Percentiles rank a stretch among this genome's conserved stretches.
These are phyloP conservation scores for Solanum piurae DNA, from an alignment of 257 asterid genomes.

Conservation along the genomic window DNA sequence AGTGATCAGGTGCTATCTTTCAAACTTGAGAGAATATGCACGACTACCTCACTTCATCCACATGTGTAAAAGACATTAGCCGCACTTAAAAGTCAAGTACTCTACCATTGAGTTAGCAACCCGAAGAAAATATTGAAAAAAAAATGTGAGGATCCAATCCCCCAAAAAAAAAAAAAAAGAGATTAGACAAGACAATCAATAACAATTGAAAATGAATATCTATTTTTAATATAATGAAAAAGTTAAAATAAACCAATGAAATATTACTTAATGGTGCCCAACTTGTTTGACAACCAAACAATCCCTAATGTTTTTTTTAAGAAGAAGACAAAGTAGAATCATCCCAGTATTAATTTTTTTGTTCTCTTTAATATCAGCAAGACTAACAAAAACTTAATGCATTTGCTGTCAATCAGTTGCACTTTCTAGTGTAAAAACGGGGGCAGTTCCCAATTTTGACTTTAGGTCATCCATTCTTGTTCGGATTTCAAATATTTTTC, in stretches of 20 bases:
- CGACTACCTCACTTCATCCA: background rate
- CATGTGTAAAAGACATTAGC: background rate
- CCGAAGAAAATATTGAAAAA: rapidly evolving
- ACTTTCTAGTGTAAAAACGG: background rate
- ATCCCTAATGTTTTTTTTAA: background rate
- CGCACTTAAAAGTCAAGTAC: no score
- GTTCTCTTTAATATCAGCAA: background rate
- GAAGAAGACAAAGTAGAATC: background rate
- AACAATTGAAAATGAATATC: background rate
- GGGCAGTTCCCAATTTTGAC: background rate
- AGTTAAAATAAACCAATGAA: background rate
- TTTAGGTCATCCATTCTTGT: background rate
- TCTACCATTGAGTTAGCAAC: no score
- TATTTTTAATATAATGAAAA: no score
- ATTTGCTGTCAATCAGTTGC: background rate
- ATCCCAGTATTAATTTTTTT: background rate
- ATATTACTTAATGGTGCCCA: background rate
- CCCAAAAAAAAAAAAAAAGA: no score
- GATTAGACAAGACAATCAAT: background rate
- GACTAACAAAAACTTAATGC: background rate
- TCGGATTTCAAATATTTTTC: background rate
- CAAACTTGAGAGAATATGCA: background rate
- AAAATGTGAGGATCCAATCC: background rate
- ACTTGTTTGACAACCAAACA: background rate
- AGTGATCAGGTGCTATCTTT: background rate